Evolutionary conservation across 306 rosid species (phyloP), one percentile per base, ranked within the genome.

Genomic region (Quillaja saponaria): DNA sequence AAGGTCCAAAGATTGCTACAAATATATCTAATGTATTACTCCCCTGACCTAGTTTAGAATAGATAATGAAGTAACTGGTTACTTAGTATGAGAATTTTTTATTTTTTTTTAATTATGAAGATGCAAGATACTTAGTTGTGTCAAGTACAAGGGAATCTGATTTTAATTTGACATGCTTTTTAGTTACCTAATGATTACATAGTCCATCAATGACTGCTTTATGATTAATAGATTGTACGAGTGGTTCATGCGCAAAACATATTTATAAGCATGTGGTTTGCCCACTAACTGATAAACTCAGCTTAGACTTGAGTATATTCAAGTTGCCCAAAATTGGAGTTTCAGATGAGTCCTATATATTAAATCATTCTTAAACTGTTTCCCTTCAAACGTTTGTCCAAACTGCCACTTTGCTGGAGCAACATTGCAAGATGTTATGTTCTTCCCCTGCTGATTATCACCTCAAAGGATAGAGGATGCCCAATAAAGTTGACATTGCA

Each of bases 381-480:
- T 92, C 60, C 98, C 98, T 78, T 82, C 87, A 82, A 79, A 86
- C 50, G 95, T 88, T 81, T 92, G 98, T 49, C 90, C 87, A 38
- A 81, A 86, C 50, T 71, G 75, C 99, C 99, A 94, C 21, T 72
- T 84, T 47, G 73, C 34, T 0, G 97, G 95, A 59, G 96, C 99
- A 50, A 86, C 92, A 56, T 76, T 82, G 58, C 88, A 91, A 80
- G 97, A 86, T 42, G 95, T 71, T 51, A 91, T 35, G 90, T 85
- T 82, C 71, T 85, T 61, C 96, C 87, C 34, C 66, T 68, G 58
- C 84, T 85, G 33, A 72, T 55, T 7, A 95, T 87, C 19, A 94
- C 95, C 82, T 94, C 99, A 37, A 94, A 94, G 16, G 99, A 89
- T 64, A 94, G 66, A 63, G 97, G 99, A 70, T 94, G 97, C 21